These are phyloP conservation scores for Cucumis sativus DNA, from an alignment of 306 rosid species.

Conservation along the genomic window Cucumber_9930_V3 NC_026656.2:4061001-4061500, in stretches of 20 bases:
- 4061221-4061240: not conserved
- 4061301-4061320: constrained; percentile 4
- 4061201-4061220: constrained; percentile 36
- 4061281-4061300: not conserved
- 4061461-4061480: not conserved
- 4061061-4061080: constrained; percentile 23
- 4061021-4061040: not conserved
- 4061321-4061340: constrained; percentile 48
- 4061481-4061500: not conserved
- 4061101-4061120: constrained; percentile 35
- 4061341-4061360: constrained; percentile 94
- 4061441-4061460: not conserved
- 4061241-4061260: not conserved
- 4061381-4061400: not conserved
- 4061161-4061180: constrained; percentile 83
- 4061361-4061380: constrained; percentile 63
- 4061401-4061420: not conserved
- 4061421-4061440: not conserved
- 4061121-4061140: constrained; percentile 88
- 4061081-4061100: constrained; percentile 87
- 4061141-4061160: constrained; percentile 82
- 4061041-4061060: not conserved
- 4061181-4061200: constrained; percentile 62
- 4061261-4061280: not conserved
- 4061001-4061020: not conserved